phyloP scores from a whole-genome alignment of 768 basidiomycete species.

The Tremella yokohamensis region DNA sequence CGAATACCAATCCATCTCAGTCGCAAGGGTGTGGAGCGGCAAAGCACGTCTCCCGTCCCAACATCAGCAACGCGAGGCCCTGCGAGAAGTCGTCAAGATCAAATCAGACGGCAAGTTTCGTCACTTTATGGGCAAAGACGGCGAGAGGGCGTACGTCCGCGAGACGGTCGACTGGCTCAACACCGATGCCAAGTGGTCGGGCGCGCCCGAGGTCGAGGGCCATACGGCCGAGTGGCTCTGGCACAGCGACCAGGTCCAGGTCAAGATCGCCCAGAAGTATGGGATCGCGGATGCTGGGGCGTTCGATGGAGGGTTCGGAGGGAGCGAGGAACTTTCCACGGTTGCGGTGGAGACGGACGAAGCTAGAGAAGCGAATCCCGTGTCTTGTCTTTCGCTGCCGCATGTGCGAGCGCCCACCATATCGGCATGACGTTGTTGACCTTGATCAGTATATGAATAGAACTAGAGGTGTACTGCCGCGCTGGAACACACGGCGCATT shows the following conservation, averaged over 20 bases:
- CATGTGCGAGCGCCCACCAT: too few relatives aligned
- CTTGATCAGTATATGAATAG: too few relatives aligned
- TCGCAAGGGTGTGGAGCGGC: slow-evolving; percentile 29
- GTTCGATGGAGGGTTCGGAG: too few relatives aligned
- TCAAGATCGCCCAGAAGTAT: slow-evolving; percentile 16
- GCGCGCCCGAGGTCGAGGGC: slow-evolving; percentile 19
- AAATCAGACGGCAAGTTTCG: slow-evolving; percentile 25
- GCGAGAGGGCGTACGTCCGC: slow-evolving; percentile 22
- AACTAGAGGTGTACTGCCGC: too few relatives aligned
- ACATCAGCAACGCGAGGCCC: slow-evolving; percentile 10
- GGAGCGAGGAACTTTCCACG: too few relatives aligned
- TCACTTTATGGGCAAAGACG: slow-evolving; percentile 30
- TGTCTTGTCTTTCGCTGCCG: too few relatives aligned
- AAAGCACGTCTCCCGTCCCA: slow-evolving; percentile 22
- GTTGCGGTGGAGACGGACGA: too few relatives aligned
- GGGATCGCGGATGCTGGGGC: neutral
- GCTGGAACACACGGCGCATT: too few relatives aligned
- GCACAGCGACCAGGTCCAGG: slow-evolving; percentile 10
- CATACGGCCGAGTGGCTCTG: slow-evolving; percentile 19
- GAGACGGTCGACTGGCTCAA: slow-evolving; percentile 42
- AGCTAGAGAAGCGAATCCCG: too few relatives aligned
- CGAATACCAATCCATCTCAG: slow-evolving; percentile 36
- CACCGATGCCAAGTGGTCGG: slow-evolving; percentile 23
- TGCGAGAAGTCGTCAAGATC: slow-evolving; percentile 4
- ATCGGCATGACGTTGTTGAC: too few relatives aligned